phyloP scores from a whole-genome alignment of 2,329 filamentous ascomycete genomes.

The Pseudocercospora fijiensis region DNA sequence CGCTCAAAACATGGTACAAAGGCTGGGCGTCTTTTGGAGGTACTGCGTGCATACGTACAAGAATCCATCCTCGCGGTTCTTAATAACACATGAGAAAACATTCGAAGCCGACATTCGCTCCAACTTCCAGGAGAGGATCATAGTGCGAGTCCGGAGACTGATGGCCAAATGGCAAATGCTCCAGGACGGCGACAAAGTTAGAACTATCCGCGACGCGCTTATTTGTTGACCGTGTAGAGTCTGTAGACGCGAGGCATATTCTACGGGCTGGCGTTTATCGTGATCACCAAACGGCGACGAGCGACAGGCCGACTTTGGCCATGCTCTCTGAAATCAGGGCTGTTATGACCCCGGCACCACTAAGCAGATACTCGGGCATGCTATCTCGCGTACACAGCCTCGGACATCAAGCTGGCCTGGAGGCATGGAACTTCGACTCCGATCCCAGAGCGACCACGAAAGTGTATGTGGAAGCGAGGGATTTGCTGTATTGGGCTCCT shows the following conservation, averaged over 20 bases:
- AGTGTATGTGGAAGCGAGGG: neutral
- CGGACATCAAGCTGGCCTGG: neutral
- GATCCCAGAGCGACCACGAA: neutral
- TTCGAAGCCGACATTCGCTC: neutral
- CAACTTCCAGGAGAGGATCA: neutral
- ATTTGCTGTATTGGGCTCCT: neutral
- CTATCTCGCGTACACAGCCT: neutral
- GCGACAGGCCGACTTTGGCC: neutral
- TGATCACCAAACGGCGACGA: neutral
- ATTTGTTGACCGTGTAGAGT: too few relatives aligned
- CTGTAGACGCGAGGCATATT: too few relatives aligned
- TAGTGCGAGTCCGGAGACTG: neutral
- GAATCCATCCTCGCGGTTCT: neutral
- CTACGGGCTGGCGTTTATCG: neutral
- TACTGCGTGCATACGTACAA: neutral
- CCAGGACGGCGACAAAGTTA: neutral
- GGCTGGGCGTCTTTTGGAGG: neutral
- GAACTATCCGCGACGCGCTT: neutral
- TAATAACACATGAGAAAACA: neutral
- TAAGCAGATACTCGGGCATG: neutral
- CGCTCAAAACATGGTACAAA: neutral
- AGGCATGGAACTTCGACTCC: neutral
- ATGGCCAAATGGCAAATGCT: too few relatives aligned
- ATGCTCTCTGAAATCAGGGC: neutral
- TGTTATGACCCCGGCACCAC: neutral